These are phyloP conservation scores for Sechiopsis laciniata DNA, from an alignment of 306 rosid genomes.

Conservation along the genomic window DNA sequence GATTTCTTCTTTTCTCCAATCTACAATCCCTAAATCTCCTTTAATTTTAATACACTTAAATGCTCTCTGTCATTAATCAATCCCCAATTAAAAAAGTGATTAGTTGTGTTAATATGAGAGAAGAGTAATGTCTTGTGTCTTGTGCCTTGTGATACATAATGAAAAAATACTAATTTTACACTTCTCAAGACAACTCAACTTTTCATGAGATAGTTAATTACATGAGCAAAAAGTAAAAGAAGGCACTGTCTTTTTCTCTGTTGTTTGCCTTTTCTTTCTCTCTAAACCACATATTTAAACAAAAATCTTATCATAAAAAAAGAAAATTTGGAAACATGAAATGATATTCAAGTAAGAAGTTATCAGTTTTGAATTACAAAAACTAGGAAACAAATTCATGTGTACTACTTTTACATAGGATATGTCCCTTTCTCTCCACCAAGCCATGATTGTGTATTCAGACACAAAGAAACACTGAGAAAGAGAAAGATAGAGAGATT, in stretches of 20 bases:
- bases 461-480: background rate
- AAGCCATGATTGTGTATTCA: slow-evolving; percentile 17
- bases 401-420: slow-evolving; percentile 18
- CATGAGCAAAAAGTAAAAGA: background rate
- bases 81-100: background rate
- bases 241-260: background rate
- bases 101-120: background rate
- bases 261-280: background rate
- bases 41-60: background rate
- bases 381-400: slow-evolving; percentile 4
- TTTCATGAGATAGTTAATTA: background rate
- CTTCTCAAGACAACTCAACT: slow-evolving; percentile 19
- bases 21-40: slow-evolving; percentile 18
- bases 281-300: too few species aligned
- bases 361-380: too few species aligned
- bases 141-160: background rate
- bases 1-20: slow-evolving; percentile 11
- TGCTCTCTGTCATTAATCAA: background rate
- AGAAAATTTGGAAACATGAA: too few species aligned
- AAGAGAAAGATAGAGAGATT: background rate
- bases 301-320: too few species aligned
- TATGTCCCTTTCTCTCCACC: slow-evolving; percentile 15
- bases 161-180: background rate
- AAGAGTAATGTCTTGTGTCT: background rate
- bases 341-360: too few species aligned